Evolutionary conservation across 768 basidiomycete genomes (phyloP).

Genomic region (Mycena rebaudengoi): DNA sequence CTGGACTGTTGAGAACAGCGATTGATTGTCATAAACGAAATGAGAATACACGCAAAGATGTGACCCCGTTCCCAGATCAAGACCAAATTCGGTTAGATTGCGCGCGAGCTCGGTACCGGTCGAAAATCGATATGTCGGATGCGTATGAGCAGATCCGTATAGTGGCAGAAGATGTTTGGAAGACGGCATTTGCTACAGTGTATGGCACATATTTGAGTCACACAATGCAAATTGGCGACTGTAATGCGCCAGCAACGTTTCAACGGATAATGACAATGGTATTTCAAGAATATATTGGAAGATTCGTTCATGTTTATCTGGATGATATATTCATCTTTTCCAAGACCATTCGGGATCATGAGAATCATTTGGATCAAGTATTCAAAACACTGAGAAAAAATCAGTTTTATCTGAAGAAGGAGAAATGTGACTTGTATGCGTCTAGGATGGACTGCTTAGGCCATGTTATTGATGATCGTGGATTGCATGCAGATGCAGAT

Average conservation of each 20-base stretch:
- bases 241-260: too few relatives aligned
- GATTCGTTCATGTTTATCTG: slow-evolving; percentile 44
- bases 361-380: slow-evolving; percentile 33
- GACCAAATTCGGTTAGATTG: slow-evolving; percentile 36
- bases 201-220: slow-evolving; percentile 52
- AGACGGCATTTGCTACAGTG: slow-evolving; percentile 44
- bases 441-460: slow-evolving; percentile 39
- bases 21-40: slow-evolving; percentile 46
- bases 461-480: slow-evolving; percentile 41
- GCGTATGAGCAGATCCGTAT: slow-evolving; percentile 46
- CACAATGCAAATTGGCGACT: slow-evolving; percentile 48
- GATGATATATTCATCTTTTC: slow-evolving; percentile 48
- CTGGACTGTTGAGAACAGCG: slow-evolving; percentile 40
- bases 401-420: slow-evolving; percentile 33
- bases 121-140: slow-evolving; percentile 43
- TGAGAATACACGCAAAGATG: slow-evolving; percentile 49
- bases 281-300: slow-evolving; percentile 36
- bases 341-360: slow-evolving; percentile 40
- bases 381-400: slow-evolving; percentile 31
- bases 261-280: slow-evolving; percentile 44
- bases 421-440: slow-evolving; percentile 39
- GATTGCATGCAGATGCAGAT: slow-evolving; percentile 38
- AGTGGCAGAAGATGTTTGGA: slow-evolving; percentile 26
- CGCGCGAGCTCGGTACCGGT: slow-evolving; percentile 30
- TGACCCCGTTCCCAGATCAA: too few relatives aligned